These are phyloP conservation scores for Phytopythium ostracodes DNA, from an alignment of 352 stramenopile genomes.

Conservation along the genomic window DNA sequence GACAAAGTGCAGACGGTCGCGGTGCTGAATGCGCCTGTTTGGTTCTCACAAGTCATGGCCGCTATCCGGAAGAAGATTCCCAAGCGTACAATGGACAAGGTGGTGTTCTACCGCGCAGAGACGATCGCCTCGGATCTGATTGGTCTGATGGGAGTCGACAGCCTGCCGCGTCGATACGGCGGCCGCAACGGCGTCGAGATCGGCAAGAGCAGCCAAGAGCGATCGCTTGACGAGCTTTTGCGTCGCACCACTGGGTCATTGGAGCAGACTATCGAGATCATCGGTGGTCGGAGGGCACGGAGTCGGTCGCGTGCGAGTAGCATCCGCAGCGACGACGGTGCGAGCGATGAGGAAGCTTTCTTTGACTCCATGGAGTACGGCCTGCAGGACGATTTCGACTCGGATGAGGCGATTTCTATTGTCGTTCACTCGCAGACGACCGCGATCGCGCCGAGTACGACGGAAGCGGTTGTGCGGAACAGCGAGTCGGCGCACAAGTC, in stretches of 20 bases:
- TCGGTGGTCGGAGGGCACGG: constrained; percentile 21
- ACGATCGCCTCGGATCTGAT: constrained; percentile 43
- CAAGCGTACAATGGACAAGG: constrained; percentile 65
- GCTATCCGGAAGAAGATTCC: constrained; percentile 43
- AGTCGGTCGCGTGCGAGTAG: constrained; percentile 28
- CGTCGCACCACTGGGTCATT: constrained; percentile 65
- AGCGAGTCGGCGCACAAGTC: constrained; percentile 14
- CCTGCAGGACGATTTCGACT: constrained; percentile 54
- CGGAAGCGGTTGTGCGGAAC: constrained; percentile 34
- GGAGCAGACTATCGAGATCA: constrained; percentile 75
- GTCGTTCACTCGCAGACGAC: constrained; percentile 61
- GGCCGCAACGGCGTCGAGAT: constrained; percentile 73
- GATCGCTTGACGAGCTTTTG: constrained; percentile 54
- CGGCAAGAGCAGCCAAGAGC: constrained; percentile 74
- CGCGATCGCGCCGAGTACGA: constrained; percentile 16
- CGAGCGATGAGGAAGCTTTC: constrained; percentile 77
- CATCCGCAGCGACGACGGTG: constrained; percentile 37
- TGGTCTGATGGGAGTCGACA: constrained; percentile 62
- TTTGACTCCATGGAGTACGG: constrained; percentile 80
- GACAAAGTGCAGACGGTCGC: constrained; percentile 55
- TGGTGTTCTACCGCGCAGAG: constrained; percentile 49
- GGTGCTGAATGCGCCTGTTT: constrained; percentile 69
- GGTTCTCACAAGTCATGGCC: constrained; percentile 81
- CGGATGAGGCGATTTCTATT: constrained; percentile 66
- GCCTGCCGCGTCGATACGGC: constrained; percentile 65